These are phyloP conservation scores for Lojkania enalia DNA, from an alignment of 2,329 filamentous ascomycete genomes.

Conservation along the genomic window DNA sequence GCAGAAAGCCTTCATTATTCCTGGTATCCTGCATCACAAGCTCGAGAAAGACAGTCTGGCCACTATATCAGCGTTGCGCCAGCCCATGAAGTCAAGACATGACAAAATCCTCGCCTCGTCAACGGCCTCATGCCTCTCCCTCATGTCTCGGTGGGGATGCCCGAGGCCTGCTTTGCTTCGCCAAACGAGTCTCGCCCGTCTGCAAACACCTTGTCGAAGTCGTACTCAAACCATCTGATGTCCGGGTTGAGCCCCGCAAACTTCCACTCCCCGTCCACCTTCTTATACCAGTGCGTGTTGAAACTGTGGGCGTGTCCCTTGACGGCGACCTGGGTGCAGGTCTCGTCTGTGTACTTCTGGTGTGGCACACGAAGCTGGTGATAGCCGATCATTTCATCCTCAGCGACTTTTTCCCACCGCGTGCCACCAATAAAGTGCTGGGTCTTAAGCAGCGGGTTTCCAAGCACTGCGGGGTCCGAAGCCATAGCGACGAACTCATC, in stretches of 20 bases:
- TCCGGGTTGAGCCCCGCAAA: slow-evolving; percentile 59
- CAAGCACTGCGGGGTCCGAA: slow-evolving; percentile 57
- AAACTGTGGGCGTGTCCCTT: slow-evolving; percentile 62
- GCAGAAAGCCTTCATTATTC: not conserved
- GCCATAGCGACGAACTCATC: slow-evolving; percentile 58
- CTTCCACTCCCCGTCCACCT: slow-evolving; percentile 62
- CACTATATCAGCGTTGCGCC: not conserved
- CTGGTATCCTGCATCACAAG: slow-evolving; percentile 5
- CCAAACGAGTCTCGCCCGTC: slow-evolving; percentile 51
- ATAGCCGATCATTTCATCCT: slow-evolving; percentile 55
- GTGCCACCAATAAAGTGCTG: slow-evolving; percentile 61
- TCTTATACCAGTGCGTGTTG: slow-evolving; percentile 60
- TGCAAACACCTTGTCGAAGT: slow-evolving; percentile 60
- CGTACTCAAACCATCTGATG: slow-evolving; percentile 60
- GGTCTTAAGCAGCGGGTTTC: slow-evolving; percentile 58
- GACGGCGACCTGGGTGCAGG: slow-evolving; percentile 50
- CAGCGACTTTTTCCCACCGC: slow-evolving; percentile 55
- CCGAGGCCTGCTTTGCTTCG: slow-evolving; percentile 46
- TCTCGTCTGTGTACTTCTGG: slow-evolving; percentile 58
- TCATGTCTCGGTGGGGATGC: slow-evolving; percentile 31
- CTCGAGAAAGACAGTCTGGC: not conserved
- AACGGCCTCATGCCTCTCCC: not conserved
- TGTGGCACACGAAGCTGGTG: slow-evolving; percentile 64
- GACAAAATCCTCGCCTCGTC: not conserved
- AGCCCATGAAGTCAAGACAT: slow-evolving; percentile 1